Conservation (phyloP, 176 grass and related monocot genomes). For the Eleusine coracana region DNA sequence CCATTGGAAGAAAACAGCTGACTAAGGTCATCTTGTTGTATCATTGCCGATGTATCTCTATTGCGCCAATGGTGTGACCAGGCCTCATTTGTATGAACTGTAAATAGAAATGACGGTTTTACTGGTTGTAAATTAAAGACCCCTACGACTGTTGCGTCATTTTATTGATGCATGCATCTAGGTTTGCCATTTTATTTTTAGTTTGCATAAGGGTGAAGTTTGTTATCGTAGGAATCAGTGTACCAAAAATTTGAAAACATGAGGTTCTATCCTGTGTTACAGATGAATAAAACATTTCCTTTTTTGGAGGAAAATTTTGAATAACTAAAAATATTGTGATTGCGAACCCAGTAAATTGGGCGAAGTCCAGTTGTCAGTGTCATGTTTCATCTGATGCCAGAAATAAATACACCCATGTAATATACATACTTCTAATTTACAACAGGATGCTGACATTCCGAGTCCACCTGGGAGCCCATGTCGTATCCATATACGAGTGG, state of each 20-base stretch:
- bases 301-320: background rate
- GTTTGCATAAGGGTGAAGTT: background rate
- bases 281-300: background rate
- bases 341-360: background rate
- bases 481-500: background rate
- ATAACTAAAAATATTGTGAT: background rate
- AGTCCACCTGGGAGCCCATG: background rate
- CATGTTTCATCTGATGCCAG: background rate
- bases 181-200: background rate
- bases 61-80: background rate
- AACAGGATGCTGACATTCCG: background rate
- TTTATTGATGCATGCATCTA: background rate
- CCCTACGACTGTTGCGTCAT: background rate
- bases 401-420: background rate
- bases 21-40: background rate
- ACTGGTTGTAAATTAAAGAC: background rate
- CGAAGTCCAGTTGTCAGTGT: background rate
- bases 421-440: background rate
- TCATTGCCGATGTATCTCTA: background rate
- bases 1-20: background rate
- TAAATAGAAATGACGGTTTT: background rate
- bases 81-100: background rate
- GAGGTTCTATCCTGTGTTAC: background rate
- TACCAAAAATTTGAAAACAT: background rate
- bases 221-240: background rate